These are phyloP conservation scores for Tricholoma bakamatsutake DNA, from an alignment of 768 basidiomycete species.

Conservation along the genomic window DNA sequence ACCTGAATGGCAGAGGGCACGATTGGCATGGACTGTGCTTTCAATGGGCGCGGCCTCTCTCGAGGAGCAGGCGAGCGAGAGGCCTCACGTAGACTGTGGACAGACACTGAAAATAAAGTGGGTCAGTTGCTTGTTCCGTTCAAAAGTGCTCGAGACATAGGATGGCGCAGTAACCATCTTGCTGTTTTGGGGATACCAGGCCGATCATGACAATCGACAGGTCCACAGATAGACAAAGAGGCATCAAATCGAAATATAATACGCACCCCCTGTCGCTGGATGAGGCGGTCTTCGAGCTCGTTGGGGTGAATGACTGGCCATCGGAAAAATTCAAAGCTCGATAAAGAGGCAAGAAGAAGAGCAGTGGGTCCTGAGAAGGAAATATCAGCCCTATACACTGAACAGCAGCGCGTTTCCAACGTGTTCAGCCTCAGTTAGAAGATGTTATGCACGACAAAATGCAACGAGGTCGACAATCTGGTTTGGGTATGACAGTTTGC, in stretches of 20 bases:
- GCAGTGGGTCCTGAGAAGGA: conserved; percentile 18
- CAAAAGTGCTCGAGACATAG: background rate
- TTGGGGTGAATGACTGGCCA: conserved; percentile 58
- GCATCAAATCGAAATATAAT: conserved; percentile 16
- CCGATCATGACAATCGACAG: conserved; percentile 14
- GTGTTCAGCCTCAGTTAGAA: conserved; percentile 44
- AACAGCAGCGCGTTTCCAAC: conserved; percentile 59
- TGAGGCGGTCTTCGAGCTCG: conserved; percentile 46
- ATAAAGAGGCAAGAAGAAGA: conserved; percentile 16
- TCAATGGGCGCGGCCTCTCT: conserved; percentile 48
- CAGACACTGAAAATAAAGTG: conserved; percentile 27
- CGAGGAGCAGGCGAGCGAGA: conserved; percentile 44
- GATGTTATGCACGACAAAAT: conserved; percentile 28
- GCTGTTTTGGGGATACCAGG: conserved; percentile 9
- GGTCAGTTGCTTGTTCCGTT: conserved; percentile 18
- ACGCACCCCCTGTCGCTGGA: conserved; percentile 43
- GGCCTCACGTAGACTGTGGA: conserved; percentile 40
- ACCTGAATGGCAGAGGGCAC: conserved; percentile 53
- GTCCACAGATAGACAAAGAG: conserved; percentile 8
- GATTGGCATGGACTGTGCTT: conserved; percentile 57
- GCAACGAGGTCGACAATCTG: conserved; percentile 51
- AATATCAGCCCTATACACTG: conserved; percentile 25
- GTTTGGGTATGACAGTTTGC: conserved; percentile 40
- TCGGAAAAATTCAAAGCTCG: conserved; percentile 25
- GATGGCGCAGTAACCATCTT: conserved; percentile 1